A percentile compares a stretch with the other conserved stretches of the same genome.
Evolutionary conservation across 1,284 basidiomycete species (phyloP).

Genomic region (Stereum hirsutum): DNA sequence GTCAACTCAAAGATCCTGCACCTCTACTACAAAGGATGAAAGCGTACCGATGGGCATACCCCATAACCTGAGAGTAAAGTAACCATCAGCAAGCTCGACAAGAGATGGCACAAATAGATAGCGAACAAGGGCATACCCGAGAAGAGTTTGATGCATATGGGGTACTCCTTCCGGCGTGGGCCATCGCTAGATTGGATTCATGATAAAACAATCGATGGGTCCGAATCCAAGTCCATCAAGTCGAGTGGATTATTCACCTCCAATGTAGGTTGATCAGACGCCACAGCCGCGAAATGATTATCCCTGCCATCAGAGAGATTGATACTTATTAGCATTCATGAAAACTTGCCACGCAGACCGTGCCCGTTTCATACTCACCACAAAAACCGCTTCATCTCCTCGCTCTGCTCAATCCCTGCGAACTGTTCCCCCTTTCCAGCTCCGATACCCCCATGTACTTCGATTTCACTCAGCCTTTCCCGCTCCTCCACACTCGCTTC

Average conservation of each 20-base stretch:
- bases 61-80: conserved; percentile 36
- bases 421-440: no score
- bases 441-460: no score
- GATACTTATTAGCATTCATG: no score
- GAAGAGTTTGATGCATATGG: no score
- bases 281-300: conserved; percentile 69
- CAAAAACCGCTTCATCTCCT: conserved; percentile 64
- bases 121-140: no score
- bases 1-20: background rate
- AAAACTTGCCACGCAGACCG: no score
- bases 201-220: no score
- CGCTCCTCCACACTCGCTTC: conserved; percentile 35
- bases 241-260: conserved; percentile 32
- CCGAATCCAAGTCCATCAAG: no score
- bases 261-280: conserved; percentile 65
- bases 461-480: conserved; percentile 41
- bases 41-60: conserved; percentile 58
- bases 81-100: conserved; percentile 2
- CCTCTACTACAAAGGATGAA: background rate
- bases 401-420: conserved; percentile 60
- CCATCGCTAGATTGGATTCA: no score
- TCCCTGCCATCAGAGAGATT: conserved; percentile 45
- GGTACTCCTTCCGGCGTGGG: no score
- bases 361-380: conserved; percentile 36
- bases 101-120: no score